phyloP scores from a whole-genome alignment of 1,139 yeast genomes.

The Taphrina flavorubra region DNA sequence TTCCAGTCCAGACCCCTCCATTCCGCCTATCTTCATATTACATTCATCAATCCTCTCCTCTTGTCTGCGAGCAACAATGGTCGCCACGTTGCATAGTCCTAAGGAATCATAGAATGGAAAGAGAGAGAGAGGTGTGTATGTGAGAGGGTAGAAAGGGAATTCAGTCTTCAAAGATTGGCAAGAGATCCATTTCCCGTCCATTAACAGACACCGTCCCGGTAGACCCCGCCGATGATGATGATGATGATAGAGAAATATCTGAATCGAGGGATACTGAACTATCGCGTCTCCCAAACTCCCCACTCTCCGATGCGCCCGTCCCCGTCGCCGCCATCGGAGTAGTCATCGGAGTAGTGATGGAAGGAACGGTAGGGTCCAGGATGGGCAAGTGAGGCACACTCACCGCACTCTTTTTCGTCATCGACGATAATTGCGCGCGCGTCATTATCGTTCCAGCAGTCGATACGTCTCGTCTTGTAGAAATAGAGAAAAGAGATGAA shows the following conservation, averaged over 20 bases:
- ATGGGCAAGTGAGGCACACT: too few species aligned
- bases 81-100: too few species aligned
- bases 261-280: neutral
- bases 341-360: neutral
- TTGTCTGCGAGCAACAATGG: too few species aligned
- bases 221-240: neutral
- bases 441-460: too few species aligned
- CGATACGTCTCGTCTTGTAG: too few species aligned
- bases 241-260: neutral
- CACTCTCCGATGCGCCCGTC: neutral
- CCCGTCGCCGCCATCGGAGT: neutral
- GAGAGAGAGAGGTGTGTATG: too few species aligned
- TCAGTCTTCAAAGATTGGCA: slow-evolving; percentile 25
- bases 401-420: too few species aligned
- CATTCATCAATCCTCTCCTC: neutral
- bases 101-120: too few species aligned
- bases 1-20: slow-evolving; percentile 49
- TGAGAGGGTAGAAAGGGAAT: neutral
- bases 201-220: neutral
- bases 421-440: too few species aligned
- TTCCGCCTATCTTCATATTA: neutral
- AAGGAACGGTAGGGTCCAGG: neutral
- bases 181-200: slow-evolving; percentile 13
- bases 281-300: neutral
- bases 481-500: too few species aligned